Conservation (phyloP, 176 grass and related monocot genomes). For the Oryza glumipatula region DNA sequence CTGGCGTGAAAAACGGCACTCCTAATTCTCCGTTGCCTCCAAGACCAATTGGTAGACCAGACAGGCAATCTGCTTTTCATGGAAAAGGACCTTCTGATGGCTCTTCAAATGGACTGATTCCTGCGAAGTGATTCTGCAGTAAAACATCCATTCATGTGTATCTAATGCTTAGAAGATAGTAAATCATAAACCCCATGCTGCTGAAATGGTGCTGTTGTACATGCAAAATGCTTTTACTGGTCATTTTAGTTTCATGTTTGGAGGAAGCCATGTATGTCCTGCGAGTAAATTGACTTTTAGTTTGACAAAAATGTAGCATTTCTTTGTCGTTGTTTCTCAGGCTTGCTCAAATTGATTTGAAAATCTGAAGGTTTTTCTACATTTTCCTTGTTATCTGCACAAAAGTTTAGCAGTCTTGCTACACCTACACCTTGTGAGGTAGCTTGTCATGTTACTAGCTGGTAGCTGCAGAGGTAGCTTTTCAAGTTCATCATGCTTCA, state of each 20-base stretch:
- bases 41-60: constrained; percentile 39
- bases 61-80: constrained; percentile 73
- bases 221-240: constrained; percentile 32
- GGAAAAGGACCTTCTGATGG: constrained; percentile 35
- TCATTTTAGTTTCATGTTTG: constrained; percentile 39
- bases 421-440: too few relatives aligned
- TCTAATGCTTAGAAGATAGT: constrained; percentile 46
- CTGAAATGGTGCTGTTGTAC: constrained; percentile 20
- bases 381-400: too few relatives aligned
- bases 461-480: too few relatives aligned
- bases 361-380: too few relatives aligned
- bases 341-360: background rate
- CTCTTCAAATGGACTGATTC: constrained; percentile 44
- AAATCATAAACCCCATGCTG: constrained; percentile 39
- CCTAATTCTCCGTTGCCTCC: constrained; percentile 36
- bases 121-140: constrained; percentile 24
- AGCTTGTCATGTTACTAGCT: too few relatives aligned
- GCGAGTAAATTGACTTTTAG: constrained; percentile 31
- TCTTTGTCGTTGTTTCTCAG: background rate
- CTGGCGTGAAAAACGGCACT: constrained; percentile 1
- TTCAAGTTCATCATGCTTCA: too few relatives aligned
- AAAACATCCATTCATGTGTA: constrained; percentile 37
- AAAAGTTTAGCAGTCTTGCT: too few relatives aligned
- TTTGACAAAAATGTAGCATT: constrained; percentile 13
- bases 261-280: constrained; percentile 6